A percentile compares a stretch with the other conserved stretches of the same genome.
Evolutionary conservation across 2,329 filamentous ascomycete species (phyloP).

Genomic region (Pseudogymnoascus sp.): DNA sequence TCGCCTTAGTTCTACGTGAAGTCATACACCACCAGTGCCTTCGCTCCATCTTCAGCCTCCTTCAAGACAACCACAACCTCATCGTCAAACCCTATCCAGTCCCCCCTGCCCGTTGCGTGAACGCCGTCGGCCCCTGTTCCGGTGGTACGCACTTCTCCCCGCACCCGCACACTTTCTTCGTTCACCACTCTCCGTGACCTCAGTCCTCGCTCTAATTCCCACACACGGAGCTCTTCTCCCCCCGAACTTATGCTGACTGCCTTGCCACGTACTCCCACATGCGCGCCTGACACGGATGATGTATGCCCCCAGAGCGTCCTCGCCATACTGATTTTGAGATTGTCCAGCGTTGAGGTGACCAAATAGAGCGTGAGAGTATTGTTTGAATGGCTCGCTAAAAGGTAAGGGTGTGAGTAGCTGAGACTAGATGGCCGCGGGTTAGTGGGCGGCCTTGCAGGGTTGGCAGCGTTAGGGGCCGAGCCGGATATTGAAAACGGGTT

Average conservation of each 20-base stretch:
- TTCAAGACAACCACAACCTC: conserved; percentile 61
- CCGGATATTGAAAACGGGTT: conserved; percentile 11
- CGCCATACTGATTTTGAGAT: conserved; percentile 51
- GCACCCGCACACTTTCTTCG: conserved; percentile 48
- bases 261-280: conserved; percentile 62
- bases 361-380: conserved; percentile 66
- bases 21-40: conserved; percentile 60
- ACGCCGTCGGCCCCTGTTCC: neutral
- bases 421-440: conserved; percentile 22
- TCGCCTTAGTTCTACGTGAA: conserved; percentile 43
- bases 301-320: conserved; percentile 66
- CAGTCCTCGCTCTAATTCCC: conserved; percentile 59
- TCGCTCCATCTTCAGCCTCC: conserved; percentile 47
- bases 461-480: conserved; percentile 21
- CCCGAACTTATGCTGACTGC: conserved; percentile 57
- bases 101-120: conserved; percentile 33
- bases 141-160: conserved; percentile 30
- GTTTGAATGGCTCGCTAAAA: conserved; percentile 60
- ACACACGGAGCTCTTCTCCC: conserved; percentile 48
- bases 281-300: conserved; percentile 58
- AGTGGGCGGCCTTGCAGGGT: conserved; percentile 34
- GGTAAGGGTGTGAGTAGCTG: conserved; percentile 56
- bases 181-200: conserved; percentile 34
- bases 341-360: conserved; percentile 51
- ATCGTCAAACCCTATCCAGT: conserved; percentile 65